A percentile compares a stretch with the other conserved stretches of the same genome.
Conservation (phyloP, 495 filamentous ascomycete species). For the Daldinia loculata region DNA sequence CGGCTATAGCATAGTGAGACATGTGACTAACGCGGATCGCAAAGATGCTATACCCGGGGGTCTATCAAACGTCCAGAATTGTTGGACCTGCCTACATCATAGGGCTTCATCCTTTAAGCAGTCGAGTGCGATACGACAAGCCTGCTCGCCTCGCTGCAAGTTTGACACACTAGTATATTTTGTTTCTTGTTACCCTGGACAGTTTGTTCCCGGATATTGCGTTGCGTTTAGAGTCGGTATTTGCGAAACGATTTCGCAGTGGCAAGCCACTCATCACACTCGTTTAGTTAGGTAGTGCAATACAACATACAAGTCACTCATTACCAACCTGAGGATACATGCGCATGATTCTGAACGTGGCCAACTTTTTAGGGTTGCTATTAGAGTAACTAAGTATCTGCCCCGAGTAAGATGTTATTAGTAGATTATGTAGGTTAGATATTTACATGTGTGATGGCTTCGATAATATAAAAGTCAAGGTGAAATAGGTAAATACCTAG, state of each 20-base stretch:
- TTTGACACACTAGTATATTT: slow-evolving; percentile 24
- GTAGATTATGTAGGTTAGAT: no score
- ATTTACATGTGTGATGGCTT: no score
- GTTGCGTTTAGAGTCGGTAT: slow-evolving; percentile 14
- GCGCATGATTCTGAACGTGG: background rate
- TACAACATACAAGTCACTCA: slow-evolving; percentile 36
- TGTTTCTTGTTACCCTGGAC: slow-evolving; percentile 23
- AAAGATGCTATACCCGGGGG: slow-evolving; percentile 37
- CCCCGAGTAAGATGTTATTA: background rate
- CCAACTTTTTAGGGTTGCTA: background rate
- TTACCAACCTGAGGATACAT: slow-evolving; percentile 3
- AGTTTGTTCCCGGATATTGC: background rate
- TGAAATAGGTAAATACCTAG: no score
- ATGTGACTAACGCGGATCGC: slow-evolving; percentile 29
- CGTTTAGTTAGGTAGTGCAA: slow-evolving; percentile 40
- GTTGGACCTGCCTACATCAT: slow-evolving; percentile 34
- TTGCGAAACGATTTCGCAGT: slow-evolving; percentile 20
- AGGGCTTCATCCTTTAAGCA: slow-evolving; percentile 37
- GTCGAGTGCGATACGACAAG: slow-evolving; percentile 14
- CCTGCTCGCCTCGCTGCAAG: slow-evolving; percentile 11
- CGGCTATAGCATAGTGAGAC: background rate
- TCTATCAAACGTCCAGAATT: slow-evolving; percentile 28
- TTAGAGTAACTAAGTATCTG: background rate
- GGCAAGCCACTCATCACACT: slow-evolving; percentile 25
- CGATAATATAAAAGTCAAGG: no score